Conservation (phyloP, 257 asterid genomes). For the Jasminum sambac region DNA sequence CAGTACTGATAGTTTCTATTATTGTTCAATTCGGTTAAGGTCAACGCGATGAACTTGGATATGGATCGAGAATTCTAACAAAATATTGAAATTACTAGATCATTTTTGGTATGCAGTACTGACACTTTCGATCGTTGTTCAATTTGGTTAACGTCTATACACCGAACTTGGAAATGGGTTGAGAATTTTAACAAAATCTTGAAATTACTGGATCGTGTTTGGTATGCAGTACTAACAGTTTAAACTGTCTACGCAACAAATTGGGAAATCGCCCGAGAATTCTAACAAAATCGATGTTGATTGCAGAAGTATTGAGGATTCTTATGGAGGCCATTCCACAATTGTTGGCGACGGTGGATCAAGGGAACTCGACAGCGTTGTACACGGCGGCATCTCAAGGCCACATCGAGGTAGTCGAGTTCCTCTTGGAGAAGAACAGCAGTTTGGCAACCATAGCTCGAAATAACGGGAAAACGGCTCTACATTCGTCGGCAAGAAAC, state of each 20-base stretch:
- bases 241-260: background rate
- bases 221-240: no score
- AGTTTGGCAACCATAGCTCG: slow-evolving; percentile 62
- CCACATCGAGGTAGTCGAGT: slow-evolving; percentile 54
- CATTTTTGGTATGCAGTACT: no score
- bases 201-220: no score
- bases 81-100: no score
- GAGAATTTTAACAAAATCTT: no score
- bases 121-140: background rate
- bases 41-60: background rate
- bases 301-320: slow-evolving; percentile 59
- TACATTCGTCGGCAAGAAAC: slow-evolving; percentile 73
- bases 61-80: no score
- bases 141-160: background rate
- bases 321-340: slow-evolving; percentile 65
- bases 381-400: slow-evolving; percentile 80
- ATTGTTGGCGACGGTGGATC: slow-evolving; percentile 64
- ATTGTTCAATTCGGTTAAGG: background rate
- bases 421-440: slow-evolving; percentile 60
- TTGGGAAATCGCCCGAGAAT: background rate
- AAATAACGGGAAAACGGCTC: slow-evolving; percentile 69
- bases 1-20: background rate
- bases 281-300: background rate
- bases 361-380: slow-evolving; percentile 66
- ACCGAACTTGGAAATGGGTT: no score